phyloP scores from a whole-genome alignment of 495 filamentous ascomycete species.

The Rostrohypoxylon terebratum region DNA sequence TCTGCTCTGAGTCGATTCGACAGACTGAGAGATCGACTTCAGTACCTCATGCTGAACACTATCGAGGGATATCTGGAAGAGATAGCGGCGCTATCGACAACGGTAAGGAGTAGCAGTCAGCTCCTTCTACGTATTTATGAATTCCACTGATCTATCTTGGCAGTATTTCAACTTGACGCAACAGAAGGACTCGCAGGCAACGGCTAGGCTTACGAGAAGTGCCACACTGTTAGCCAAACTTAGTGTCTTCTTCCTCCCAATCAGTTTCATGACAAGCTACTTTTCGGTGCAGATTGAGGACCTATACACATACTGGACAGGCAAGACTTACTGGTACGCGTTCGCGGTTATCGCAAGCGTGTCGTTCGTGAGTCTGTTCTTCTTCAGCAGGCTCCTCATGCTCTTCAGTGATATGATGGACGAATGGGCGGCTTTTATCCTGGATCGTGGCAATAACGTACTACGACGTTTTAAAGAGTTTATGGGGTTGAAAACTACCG shows the following conservation, averaged over 20 bases:
- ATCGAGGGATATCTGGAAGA: constrained; percentile 82
- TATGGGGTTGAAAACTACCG: constrained; percentile 23
- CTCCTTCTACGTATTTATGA: not conserved
- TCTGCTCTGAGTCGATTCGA: constrained; percentile 80
- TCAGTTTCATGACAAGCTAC: constrained; percentile 86
- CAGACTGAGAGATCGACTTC: constrained; percentile 78
- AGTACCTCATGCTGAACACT: constrained; percentile 82
- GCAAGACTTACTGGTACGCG: constrained; percentile 75
- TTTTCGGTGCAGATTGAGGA: constrained; percentile 78
- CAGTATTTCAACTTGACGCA: constrained; percentile 91
- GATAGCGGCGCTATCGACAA: constrained; percentile 79
- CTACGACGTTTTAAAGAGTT: constrained; percentile 6
- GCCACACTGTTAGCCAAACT: constrained; percentile 87
- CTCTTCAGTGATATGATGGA: constrained; percentile 64
- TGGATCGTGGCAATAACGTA: constrained; percentile 28
- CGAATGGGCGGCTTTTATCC: constrained; percentile 43
- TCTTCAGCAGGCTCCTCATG: constrained; percentile 62
- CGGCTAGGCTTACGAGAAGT: constrained; percentile 81
- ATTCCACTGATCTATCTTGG: constrained; percentile 32
- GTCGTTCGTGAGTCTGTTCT: constrained; percentile 69
- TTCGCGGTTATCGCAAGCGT: constrained; percentile 76
- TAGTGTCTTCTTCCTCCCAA: constrained; percentile 85
- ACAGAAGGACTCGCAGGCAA: constrained; percentile 82
- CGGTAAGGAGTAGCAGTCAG: constrained; percentile 52
- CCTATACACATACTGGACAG: constrained; percentile 67